Conservation (phyloP, 2,329 filamentous ascomycete genomes). For the Xylaria sp. region DNA sequence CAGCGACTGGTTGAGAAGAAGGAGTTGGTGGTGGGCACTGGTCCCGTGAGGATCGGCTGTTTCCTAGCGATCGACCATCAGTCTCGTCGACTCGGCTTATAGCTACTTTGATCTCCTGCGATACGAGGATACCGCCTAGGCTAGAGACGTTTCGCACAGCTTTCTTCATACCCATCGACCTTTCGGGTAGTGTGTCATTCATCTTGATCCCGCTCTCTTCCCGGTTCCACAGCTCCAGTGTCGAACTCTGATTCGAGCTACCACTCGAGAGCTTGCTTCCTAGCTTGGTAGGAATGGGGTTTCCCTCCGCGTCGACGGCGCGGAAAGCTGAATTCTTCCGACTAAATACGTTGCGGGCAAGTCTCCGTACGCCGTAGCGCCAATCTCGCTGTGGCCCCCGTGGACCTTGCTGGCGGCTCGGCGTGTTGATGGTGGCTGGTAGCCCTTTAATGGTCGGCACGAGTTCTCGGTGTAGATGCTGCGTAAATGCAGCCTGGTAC, state of each 20-base stretch:
- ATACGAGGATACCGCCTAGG: slow-evolving; percentile 70
- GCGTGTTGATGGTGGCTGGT: slow-evolving; percentile 41
- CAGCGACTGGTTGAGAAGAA: not conserved
- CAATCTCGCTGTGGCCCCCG: not conserved
- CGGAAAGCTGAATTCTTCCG: slow-evolving; percentile 32
- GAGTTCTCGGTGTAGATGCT: slow-evolving; percentile 70
- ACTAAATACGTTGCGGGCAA: slow-evolving; percentile 19
- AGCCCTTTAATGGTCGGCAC: slow-evolving; percentile 24
- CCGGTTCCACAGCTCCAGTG: slow-evolving; percentile 50
- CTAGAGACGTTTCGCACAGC: slow-evolving; percentile 37
- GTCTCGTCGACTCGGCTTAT: slow-evolving; percentile 50
- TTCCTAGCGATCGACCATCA: slow-evolving; percentile 17
- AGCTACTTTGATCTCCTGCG: slow-evolving; percentile 70
- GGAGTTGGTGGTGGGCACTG: not conserved
- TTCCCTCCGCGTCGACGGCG: slow-evolving; percentile 48
- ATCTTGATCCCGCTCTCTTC: slow-evolving; percentile 19
- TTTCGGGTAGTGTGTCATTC: slow-evolving; percentile 31
- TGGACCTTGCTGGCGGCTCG: slow-evolving; percentile 16
- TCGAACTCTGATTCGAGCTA: slow-evolving; percentile 48
- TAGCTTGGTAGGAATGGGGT: slow-evolving; percentile 45
- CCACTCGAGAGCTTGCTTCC: slow-evolving; percentile 42
- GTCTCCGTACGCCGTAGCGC: not conserved
- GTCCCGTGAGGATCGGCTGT: slow-evolving; percentile 20
- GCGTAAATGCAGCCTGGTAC: slow-evolving; percentile 69
- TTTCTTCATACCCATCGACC: slow-evolving; percentile 28